A percentile compares a stretch with the other conserved stretches of the same genome.
Evolutionary conservation across 192 early-diverging fungal genomes (phyloP).

Genomic region (Podochytrium sp.): DNA sequence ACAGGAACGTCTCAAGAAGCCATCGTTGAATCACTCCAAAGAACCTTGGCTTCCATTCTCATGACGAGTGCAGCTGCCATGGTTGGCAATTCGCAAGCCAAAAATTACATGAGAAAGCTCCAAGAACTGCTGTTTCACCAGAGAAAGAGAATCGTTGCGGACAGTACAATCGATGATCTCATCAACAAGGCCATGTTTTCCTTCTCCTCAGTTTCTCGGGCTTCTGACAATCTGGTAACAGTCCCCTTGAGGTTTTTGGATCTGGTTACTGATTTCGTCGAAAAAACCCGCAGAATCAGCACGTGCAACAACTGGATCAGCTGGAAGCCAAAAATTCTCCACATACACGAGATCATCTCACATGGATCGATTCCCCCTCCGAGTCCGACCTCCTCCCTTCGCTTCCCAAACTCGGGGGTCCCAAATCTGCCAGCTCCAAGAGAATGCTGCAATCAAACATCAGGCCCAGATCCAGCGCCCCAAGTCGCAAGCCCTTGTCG

Average conservation of each 20-base stretch:
- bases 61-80: neutral
- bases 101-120: neutral
- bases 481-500: neutral
- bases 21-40: neutral
- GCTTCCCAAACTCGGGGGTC: too few species aligned
- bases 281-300: neutral
- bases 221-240: slow-evolving; percentile 1
- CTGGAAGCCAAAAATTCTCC: neutral
- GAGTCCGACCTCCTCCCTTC: too few species aligned
- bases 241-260: neutral
- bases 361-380: too few species aligned
- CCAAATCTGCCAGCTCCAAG: neutral
- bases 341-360: too few species aligned
- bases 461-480: neutral
- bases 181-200: neutral
- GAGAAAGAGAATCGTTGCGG: neutral
- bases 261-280: neutral
- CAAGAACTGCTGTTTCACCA: neutral
- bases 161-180: neutral
- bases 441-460: too few species aligned
- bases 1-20: neutral
- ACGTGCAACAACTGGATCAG: neutral
- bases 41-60: neutral
- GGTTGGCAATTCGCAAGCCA: neutral
- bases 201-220: neutral